A percentile compares a stretch with the other conserved stretches of the same genome.
phyloP scores from a whole-genome alignment of 2,329 filamentous ascomycete species.

The Ilyonectria destructans region DNA sequence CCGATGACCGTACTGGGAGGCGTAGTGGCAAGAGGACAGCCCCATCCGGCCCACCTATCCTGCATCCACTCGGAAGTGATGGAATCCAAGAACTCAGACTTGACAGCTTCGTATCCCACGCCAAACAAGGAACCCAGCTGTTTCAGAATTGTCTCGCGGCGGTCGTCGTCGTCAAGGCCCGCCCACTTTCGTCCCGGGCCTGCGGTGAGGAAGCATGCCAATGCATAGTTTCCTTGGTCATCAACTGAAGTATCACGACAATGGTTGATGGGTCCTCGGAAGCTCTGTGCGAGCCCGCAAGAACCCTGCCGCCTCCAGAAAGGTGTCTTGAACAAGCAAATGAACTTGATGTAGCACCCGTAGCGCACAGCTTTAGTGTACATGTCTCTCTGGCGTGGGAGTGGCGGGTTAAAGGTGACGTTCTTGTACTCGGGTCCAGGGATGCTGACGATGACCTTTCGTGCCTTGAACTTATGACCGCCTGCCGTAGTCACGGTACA shows the following conservation, averaged over 20 bases:
- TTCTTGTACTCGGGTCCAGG: slow-evolving; percentile 22
- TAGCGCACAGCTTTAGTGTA: slow-evolving; percentile 19
- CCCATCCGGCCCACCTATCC: slow-evolving; percentile 30
- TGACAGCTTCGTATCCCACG: slow-evolving; percentile 19
- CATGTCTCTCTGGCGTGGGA: background rate
- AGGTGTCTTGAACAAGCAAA: slow-evolving; percentile 33
- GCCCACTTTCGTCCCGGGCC: slow-evolving; percentile 19
- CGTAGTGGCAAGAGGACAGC: slow-evolving; percentile 21
- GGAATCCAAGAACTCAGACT: slow-evolving; percentile 19
- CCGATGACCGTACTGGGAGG: slow-evolving; percentile 10
- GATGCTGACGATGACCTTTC: slow-evolving; percentile 34
- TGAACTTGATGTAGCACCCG: slow-evolving; percentile 36
- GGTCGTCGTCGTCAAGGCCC: background rate
- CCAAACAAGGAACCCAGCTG: slow-evolving; percentile 25
- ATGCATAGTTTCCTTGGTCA: slow-evolving; percentile 15
- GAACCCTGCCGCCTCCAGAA: slow-evolving; percentile 28
- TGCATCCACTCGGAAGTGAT: slow-evolving; percentile 29
- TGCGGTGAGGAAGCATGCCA: slow-evolving; percentile 22
- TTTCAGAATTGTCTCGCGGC: slow-evolving; percentile 7
- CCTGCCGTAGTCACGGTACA: slow-evolving; percentile 6
- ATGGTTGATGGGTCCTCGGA: slow-evolving; percentile 25
- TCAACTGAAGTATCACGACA: slow-evolving; percentile 29
- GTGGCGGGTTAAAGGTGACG: slow-evolving; percentile 21
- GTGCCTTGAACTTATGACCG: background rate
- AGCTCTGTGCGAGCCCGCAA: slow-evolving; percentile 33